Evolutionary conservation across 176 grass and related monocot species (phyloP).

Genomic region (Guadua angustifolia): DNA sequence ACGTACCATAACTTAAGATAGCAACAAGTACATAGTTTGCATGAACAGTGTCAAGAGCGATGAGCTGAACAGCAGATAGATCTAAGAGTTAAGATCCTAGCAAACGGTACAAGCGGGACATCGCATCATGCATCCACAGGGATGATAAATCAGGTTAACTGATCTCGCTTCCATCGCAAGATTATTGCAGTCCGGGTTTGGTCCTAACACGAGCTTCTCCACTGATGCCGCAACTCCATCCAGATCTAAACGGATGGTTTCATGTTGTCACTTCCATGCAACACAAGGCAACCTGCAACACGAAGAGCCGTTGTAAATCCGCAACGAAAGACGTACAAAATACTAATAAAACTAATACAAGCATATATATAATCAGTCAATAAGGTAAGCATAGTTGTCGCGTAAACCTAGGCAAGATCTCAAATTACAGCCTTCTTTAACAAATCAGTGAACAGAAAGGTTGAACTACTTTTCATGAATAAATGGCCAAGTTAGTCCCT

Average conservation of each 20-base stretch:
- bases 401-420: not conserved
- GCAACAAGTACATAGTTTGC: slow-evolving; percentile 29
- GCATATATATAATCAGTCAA: not conserved
- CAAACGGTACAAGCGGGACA: slow-evolving; percentile 53
- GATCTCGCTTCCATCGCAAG: slow-evolving; percentile 58
- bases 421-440: not conserved
- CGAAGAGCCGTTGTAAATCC: not conserved
- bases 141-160: slow-evolving; percentile 57
- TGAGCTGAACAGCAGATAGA: not conserved
- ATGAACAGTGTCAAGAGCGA: slow-evolving; percentile 17
- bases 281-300: slow-evolving; percentile 48
- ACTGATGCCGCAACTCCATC: slow-evolving; percentile 17
- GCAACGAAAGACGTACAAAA: not conserved
- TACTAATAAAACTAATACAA: not conserved
- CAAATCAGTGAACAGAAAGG: not conserved
- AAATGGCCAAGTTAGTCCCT: no score
- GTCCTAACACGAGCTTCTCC: slow-evolving; percentile 29
- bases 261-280: slow-evolving; percentile 42
- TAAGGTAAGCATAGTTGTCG: not conserved
- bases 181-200: slow-evolving; percentile 48
- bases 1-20: slow-evolving; percentile 35
- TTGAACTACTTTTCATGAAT: not conserved
- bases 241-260: not conserved
- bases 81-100: slow-evolving; percentile 47
- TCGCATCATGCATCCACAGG: slow-evolving; percentile 60